Evolutionary conservation across 495 filamentous ascomycete genomes (phyloP), one percentile per base, ranked within the genome.

Genomic region (Aspergillus hancockii): DNA sequence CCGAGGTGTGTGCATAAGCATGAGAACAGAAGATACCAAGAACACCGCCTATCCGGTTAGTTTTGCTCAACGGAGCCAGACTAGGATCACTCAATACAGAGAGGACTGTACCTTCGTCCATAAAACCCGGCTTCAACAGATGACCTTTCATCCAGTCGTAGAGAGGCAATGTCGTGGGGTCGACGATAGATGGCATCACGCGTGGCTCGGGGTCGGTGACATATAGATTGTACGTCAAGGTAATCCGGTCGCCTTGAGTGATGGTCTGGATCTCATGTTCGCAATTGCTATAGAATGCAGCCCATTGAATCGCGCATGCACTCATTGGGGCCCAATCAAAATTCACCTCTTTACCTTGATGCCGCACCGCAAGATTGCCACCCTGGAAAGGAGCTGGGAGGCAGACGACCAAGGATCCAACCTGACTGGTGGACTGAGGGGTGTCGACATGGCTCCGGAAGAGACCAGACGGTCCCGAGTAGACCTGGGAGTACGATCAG

Each of bases 201-300:
- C 8, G 7, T 32, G 31, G 31, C 8, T 25, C 30, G 9, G 49
- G 30, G 8, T 73, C 58, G 1, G 58, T 62, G 21, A 71, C 57
- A 53, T 79, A 85, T 9, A 88, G 69, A 55, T 87, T 85, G 71
- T 86, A 87, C 1, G 83, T 87, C 21, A 87, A 63, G 0, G 82
- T 87, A 25, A 87, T 58, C 0, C 82, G 74, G 51, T 87, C 73
- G 0, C 83, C 83, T 8, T 64, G 57, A 0, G 71, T 81, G 43
- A 87, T 73, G n/a, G 74, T 68, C 7, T 77, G 66, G n/a, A 87
- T 78, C 66, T 87, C 83, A 64, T 87, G 84, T 61, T 83, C 78
- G 59, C 80, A 85, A 60, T 87, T 83, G 56, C 77, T 82, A 63
- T 85, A 87, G 67, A 88, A 88, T 1, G 84, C 83, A 0, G 79